Conservation (phyloP, 2,329 filamentous ascomycete species). For the Clonostachys rhizophaga region DNA sequence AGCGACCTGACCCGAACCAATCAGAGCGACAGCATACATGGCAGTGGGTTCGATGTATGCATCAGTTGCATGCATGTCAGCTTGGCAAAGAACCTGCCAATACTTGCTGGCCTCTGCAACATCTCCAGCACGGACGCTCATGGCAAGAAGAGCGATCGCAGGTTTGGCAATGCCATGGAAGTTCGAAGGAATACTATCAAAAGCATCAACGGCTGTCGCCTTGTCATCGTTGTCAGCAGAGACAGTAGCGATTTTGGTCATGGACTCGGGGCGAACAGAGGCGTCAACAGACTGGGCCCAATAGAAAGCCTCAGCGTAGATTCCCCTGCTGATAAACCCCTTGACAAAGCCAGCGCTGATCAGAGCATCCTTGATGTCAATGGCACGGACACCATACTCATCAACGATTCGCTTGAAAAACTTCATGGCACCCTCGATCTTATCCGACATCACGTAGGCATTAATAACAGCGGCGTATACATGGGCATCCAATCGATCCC, state of each 20-base stretch:
- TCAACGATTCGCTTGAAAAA: constrained; percentile 79
- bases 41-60: constrained; percentile 80
- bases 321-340: constrained; percentile 65
- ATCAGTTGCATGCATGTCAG: constrained; percentile 53
- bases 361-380: constrained; percentile 66
- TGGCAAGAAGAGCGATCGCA: constrained; percentile 77
- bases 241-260: constrained; percentile 68
- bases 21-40: constrained; percentile 86
- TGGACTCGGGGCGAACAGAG: constrained; percentile 53
- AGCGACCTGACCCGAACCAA: constrained; percentile 79
- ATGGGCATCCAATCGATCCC: constrained; percentile 71
- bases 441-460: constrained; percentile 79
- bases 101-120: constrained; percentile 72
- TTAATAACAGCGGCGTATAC: constrained; percentile 91
- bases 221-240: constrained; percentile 78
- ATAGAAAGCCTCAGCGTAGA: constrained; percentile 68
- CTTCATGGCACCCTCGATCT: constrained; percentile 74
- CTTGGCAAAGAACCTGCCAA: constrained; percentile 69
- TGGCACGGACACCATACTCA: constrained; percentile 51
- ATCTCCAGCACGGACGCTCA: constrained; percentile 80
- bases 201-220: constrained; percentile 63
- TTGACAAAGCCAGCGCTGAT: constrained; percentile 74
- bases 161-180: constrained; percentile 48
- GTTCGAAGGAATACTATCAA: constrained; percentile 49
- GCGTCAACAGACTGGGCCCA: constrained; percentile 64